Evolutionary conservation across 2,329 filamentous ascomycete species (phyloP).

Genomic region (Aureobasidium musti): DNA sequence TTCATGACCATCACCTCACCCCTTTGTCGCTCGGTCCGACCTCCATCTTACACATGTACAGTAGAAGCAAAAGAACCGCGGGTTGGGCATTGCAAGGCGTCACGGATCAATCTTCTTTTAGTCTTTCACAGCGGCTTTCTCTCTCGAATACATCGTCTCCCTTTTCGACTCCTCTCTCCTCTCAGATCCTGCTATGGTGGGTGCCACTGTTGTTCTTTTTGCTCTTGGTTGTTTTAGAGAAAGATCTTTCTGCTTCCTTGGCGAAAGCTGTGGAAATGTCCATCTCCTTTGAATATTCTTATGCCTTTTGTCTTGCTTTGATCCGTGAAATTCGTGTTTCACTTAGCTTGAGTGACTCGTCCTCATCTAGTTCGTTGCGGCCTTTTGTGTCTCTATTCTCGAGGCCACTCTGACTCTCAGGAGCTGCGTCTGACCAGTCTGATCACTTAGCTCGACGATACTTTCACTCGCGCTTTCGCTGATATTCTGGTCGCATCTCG

Average conservation of each 20-base stretch:
- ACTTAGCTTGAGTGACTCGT: not conserved
- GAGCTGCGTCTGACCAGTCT: not conserved
- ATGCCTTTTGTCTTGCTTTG: not conserved
- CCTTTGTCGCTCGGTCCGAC: not conserved
- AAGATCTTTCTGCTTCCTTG: not conserved
- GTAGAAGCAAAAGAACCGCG: constrained; percentile 18
- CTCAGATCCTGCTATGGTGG: constrained; percentile 10
- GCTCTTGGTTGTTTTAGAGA: not conserved
- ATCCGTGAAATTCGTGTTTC: not conserved
- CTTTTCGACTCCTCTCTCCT: constrained; percentile 19
- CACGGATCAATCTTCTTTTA: constrained; percentile 24
- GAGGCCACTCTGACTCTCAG: not conserved
- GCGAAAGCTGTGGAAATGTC: not conserved
- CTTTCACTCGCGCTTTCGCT: not conserved
- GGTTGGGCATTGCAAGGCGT: constrained; percentile 30
- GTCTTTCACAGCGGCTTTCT: constrained; percentile 15
- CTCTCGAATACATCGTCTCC: constrained; percentile 17
- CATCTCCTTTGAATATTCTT: not conserved
- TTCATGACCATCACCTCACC: constrained; percentile 9
- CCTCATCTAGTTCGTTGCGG: not conserved
- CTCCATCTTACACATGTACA: constrained; percentile 24
- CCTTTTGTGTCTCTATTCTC: not conserved
- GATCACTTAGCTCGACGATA: not conserved
- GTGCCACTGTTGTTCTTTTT: not conserved
- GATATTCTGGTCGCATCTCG: not conserved